Base-by-base conservation (phyloP, 495 filamentous ascomycete genomes). In the Podospora bellae-mahoneyi region DNA sequence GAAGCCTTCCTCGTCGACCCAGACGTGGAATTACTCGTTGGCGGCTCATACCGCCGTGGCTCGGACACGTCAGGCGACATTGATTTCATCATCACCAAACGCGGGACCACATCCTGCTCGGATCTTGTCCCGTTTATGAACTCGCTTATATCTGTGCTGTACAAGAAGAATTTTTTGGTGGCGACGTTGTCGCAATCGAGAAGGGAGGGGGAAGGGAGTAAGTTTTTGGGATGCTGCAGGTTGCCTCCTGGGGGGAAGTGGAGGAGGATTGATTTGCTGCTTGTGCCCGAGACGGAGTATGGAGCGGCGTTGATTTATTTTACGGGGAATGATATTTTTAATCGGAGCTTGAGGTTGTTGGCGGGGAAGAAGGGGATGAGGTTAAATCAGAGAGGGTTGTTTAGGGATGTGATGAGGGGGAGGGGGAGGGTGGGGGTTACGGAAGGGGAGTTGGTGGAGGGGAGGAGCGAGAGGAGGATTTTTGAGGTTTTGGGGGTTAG, bases 311-410 rank as follows among this genome's bases (percentile, higher is more conserved):
- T 97, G 73, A 85, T 99, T 63, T 99, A 99, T 73, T 99, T 97
- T 71, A 97, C 95, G 0, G 95, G 95, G 1, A 96, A 97, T 72
- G 94, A 97, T 73, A 93, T 97, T 62, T 99, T 99, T 81, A 99
- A 99, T 73, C 84, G 94, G 32, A 95, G 91, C 66, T 86, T 97
- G 78, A 78, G 95, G 70, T 78, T 97, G 13, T 80, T 97, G 60
- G 92, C 93, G 27, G 88, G 88, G 34, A 94, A 87, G 82, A 95
- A 92, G 75, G 88, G 88, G 0, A 94, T 96, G 90, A 80, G 90
- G 65, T 73, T 99, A 44, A 97, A 97, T 72, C 94, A 97, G 75
- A 82, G 85, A 20, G 95, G 93, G 1, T 78, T 99, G 61, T 97
- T 88, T 74, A 85, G 83, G 69, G 86, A 95, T 78, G 88, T 92